Evolutionary conservation across 2,329 filamentous ascomycete species (phyloP).

Genomic region (Claviceps sp.): DNA sequence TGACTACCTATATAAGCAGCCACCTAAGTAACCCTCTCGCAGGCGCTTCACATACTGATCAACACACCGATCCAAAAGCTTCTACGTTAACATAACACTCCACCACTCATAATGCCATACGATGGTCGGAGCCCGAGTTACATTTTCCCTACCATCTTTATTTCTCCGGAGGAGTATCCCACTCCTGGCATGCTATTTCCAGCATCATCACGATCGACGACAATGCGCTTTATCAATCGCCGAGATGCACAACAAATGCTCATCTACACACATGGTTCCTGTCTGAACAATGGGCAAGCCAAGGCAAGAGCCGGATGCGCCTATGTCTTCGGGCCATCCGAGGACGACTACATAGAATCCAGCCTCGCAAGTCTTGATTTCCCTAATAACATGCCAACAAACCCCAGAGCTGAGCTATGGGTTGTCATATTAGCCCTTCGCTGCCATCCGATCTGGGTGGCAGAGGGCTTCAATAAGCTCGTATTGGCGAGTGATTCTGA

Average conservation of each 20-base stretch:
- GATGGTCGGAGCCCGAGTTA: neutral
- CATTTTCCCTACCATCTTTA: neutral
- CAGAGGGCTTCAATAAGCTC: neutral
- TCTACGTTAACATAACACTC: too few relatives aligned
- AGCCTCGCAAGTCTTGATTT: neutral
- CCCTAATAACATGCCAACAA: neutral
- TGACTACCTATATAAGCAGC: too few relatives aligned
- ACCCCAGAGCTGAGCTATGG: neutral
- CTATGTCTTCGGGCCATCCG: neutral
- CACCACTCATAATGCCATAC: too few relatives aligned
- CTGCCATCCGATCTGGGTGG: neutral
- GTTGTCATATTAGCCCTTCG: neutral
- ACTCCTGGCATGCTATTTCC: neutral
- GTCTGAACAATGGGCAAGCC: neutral
- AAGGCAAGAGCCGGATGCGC: neutral
- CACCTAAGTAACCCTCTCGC: too few relatives aligned
- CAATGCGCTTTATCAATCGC: accelerated
- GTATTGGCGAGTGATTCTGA: neutral
- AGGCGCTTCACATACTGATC: too few relatives aligned
- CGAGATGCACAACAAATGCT: neutral
- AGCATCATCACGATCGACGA: neutral
- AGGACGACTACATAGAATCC: neutral
- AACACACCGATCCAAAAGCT: too few relatives aligned
- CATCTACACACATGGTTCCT: neutral
- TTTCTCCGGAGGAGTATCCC: neutral